phyloP scores from a whole-genome alignment of 805 yeast genomes.

The Candida yuanshanica region DNA sequence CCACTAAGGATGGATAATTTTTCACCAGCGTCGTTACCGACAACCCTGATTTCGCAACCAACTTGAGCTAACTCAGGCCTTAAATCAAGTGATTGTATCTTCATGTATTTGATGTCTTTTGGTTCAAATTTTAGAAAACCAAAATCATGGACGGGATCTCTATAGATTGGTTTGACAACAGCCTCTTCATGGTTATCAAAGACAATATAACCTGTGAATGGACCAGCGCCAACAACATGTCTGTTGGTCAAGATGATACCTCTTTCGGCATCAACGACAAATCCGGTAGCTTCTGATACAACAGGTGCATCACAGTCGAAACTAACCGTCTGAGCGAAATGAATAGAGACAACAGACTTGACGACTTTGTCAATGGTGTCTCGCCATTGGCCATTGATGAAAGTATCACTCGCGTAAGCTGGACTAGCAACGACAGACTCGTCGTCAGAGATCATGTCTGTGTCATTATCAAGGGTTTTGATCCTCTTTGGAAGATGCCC shows the following conservation, averaged over 20 bases:
- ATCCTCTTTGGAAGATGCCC: not conserved
- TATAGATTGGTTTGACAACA: slow-evolving; percentile 74
- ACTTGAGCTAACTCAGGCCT: slow-evolving; percentile 81
- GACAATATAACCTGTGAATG: slow-evolving; percentile 85
- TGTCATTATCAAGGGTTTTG: not conserved
- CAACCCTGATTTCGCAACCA: slow-evolving; percentile 91
- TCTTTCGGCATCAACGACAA: slow-evolving; percentile 75
- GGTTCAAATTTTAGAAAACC: slow-evolving; percentile 85
- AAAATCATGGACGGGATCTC: slow-evolving; percentile 95
- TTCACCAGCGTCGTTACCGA: slow-evolving; percentile 96
- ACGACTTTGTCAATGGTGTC: slow-evolving; percentile 76
- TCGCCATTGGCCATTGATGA: slow-evolving; percentile 54
- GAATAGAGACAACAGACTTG: slow-evolving; percentile 81
- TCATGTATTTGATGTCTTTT: slow-evolving; percentile 62
- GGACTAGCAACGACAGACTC: not conserved
- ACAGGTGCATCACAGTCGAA: slow-evolving; percentile 82
- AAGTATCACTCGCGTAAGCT: slow-evolving; percentile 4
- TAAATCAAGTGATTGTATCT: slow-evolving; percentile 57
- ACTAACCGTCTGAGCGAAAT: slow-evolving; percentile 78
- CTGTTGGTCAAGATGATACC: slow-evolving; percentile 89
- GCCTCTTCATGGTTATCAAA: slow-evolving; percentile 95
- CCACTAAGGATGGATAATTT: slow-evolving; percentile 86
- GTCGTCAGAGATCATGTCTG: not conserved
- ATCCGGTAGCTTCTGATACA: slow-evolving; percentile 92
- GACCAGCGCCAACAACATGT: slow-evolving; percentile 95